Conservation (phyloP, 2,329 filamentous ascomycete species). For the Domatiomyces catenatus region DNA sequence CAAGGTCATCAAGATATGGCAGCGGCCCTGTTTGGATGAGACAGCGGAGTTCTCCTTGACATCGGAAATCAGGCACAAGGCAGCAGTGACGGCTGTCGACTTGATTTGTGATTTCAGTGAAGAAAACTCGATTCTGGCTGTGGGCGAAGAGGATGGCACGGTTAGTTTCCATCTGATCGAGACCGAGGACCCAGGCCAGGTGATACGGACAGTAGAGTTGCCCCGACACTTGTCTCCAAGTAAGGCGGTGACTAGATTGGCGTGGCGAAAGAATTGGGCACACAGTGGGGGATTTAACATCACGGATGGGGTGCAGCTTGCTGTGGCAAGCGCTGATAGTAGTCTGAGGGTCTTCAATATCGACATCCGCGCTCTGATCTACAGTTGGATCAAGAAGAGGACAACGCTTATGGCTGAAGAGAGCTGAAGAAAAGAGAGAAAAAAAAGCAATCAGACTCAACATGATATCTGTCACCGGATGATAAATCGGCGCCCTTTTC, state of each 20-base stretch:
- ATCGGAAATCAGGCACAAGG: conserved; percentile 38
- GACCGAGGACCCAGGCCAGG: conserved; percentile 19
- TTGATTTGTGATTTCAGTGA: conserved; percentile 34
- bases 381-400: background rate
- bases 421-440: background rate
- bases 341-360: conserved; percentile 21
- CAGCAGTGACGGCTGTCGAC: conserved; percentile 56
- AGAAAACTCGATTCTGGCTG: conserved; percentile 26
- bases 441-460: background rate
- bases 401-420: background rate
- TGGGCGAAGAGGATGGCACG: conserved; percentile 33
- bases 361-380: conserved; percentile 1
- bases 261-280: conserved; percentile 44
- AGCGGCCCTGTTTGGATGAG: conserved; percentile 16
- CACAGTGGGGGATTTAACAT: conserved; percentile 19
- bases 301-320: conserved; percentile 11
- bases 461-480: conserved; percentile 3
- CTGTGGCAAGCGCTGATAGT: conserved; percentile 12
- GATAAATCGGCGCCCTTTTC: background rate
- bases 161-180: conserved; percentile 29
- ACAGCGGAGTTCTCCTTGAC: conserved; percentile 35
- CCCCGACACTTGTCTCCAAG: conserved; percentile 37
- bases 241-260: conserved; percentile 50
- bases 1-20: conserved; percentile 66
- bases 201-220: conserved; percentile 15